Conservation (phyloP, 2,329 filamentous ascomycete species). For the Calonectria multiphialidica region DNA sequence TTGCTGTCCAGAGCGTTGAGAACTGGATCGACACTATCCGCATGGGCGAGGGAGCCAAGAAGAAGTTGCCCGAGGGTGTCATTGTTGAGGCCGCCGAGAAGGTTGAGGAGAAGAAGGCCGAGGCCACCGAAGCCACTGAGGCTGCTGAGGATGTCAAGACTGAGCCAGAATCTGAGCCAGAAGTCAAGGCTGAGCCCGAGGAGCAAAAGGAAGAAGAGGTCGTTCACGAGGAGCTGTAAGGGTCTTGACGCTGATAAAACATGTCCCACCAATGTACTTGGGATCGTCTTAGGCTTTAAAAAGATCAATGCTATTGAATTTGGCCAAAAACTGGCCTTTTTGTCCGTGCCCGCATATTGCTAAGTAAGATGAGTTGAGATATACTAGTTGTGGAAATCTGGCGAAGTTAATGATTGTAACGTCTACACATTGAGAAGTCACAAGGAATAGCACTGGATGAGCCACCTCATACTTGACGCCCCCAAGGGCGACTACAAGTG, state of each 20-base stretch:
- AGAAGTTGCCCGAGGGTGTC: conserved; percentile 76
- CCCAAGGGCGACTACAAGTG: too few relatives aligned
- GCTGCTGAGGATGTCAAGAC: conserved; percentile 33
- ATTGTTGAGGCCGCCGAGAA: conserved; percentile 53
- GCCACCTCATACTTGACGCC: too few relatives aligned
- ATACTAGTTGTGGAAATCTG: too few relatives aligned
- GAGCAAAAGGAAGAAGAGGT: conserved; percentile 42
- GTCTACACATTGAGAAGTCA: too few relatives aligned
- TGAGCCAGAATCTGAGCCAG: conserved; percentile 17
- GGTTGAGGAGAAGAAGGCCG: conserved; percentile 38
- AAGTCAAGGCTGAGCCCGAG: neutral
- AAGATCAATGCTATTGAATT: neutral
- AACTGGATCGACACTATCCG: conserved; percentile 92
- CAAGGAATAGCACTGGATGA: too few relatives aligned
- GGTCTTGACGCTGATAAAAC: neutral
- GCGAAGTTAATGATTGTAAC: too few relatives aligned
- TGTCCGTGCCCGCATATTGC: neutral
- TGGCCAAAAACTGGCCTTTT: neutral
- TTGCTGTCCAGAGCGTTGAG: conserved; percentile 75
- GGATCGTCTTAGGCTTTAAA: neutral
- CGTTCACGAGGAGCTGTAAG: conserved; percentile 64
- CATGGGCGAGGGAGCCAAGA: conserved; percentile 87
- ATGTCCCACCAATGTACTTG: neutral
- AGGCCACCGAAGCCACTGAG: conserved; percentile 46
- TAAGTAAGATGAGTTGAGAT: too few relatives aligned